phyloP scores from a whole-genome alignment of 2,329 filamentous ascomycete genomes.

The Aspergillus fructus region DNA sequence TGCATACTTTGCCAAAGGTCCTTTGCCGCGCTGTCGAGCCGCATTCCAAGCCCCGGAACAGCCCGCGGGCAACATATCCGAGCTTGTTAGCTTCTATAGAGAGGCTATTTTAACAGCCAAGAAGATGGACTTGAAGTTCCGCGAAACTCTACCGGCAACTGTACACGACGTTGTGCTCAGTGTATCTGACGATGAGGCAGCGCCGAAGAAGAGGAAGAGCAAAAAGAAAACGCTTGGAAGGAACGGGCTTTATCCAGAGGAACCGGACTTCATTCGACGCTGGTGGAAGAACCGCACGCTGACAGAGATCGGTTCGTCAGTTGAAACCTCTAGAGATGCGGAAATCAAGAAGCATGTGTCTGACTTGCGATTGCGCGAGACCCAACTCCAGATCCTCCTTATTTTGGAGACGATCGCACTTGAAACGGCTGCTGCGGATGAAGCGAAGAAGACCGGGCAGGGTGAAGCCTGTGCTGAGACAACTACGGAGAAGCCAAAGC shows the following conservation, averaged over 20 bases:
- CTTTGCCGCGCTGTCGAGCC: slow-evolving; percentile 46
- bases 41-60: slow-evolving; percentile 34
- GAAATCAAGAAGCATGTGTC: slow-evolving; percentile 42
- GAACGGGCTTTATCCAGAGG: slow-evolving; percentile 48
- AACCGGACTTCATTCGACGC: slow-evolving; percentile 42
- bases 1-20: slow-evolving; percentile 53
- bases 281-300: slow-evolving; percentile 48
- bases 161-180: slow-evolving; percentile 38
- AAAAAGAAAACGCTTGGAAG: slow-evolving; percentile 46
- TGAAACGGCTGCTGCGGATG: slow-evolving; percentile 29
- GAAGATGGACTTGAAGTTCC: slow-evolving; percentile 50
- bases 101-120: slow-evolving; percentile 45
- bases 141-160: slow-evolving; percentile 42
- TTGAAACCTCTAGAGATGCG: slow-evolving; percentile 32
- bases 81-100: slow-evolving; percentile 40
- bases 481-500: slow-evolving; percentile 19
- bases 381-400: slow-evolving; percentile 50
- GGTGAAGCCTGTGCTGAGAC: slow-evolving; percentile 14
- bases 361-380: slow-evolving; percentile 49
- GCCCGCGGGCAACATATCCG: slow-evolving; percentile 22
- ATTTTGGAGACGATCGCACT: slow-evolving; percentile 49
- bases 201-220: slow-evolving; percentile 31
- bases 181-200: slow-evolving; percentile 38
- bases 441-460: slow-evolving; percentile 18
- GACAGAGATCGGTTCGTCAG: slow-evolving; percentile 24